phyloP scores from a whole-genome alignment of 1,139 yeast genomes.

The Blastobotrys capitulatus region DNA sequence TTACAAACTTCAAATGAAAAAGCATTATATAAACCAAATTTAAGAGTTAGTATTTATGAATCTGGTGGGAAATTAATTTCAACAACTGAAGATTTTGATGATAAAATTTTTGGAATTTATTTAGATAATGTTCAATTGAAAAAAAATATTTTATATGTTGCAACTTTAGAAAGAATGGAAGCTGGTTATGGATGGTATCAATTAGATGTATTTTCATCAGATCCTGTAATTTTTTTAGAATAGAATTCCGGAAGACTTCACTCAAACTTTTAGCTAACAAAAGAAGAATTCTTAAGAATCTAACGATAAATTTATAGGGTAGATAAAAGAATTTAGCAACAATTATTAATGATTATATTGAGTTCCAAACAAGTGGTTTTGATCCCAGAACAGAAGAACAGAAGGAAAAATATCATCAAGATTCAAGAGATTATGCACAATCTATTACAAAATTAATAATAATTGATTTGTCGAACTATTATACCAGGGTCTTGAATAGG shows the following conservation, averaged over 20 bases:
- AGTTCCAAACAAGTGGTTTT: too few species aligned
- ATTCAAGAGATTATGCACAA: too few species aligned
- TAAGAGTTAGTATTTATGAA: conserved; percentile 31
- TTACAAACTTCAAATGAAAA: not conserved
- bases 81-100: conserved; percentile 41
- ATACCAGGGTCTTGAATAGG: too few species aligned
- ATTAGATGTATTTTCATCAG: conserved; percentile 7
- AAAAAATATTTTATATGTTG: conserved; percentile 15
- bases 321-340: too few species aligned
- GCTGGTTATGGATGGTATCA: conserved; percentile 25
- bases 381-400: too few species aligned
- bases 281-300: not conserved
- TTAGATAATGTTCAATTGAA: conserved; percentile 30
- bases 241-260: too few species aligned
- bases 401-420: too few species aligned
- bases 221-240: conserved; percentile 1
- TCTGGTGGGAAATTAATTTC: conserved; percentile 22
- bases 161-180: conserved; percentile 29
- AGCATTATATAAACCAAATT: conserved; percentile 24
- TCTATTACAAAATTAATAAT: too few species aligned
- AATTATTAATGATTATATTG: too few species aligned
- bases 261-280: too few species aligned
- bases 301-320: not conserved
- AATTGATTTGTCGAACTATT: too few species aligned
- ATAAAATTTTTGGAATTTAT: conserved; percentile 42